Conservation (phyloP, 169 alveolate species). For the Eimeria zaria region DNA sequence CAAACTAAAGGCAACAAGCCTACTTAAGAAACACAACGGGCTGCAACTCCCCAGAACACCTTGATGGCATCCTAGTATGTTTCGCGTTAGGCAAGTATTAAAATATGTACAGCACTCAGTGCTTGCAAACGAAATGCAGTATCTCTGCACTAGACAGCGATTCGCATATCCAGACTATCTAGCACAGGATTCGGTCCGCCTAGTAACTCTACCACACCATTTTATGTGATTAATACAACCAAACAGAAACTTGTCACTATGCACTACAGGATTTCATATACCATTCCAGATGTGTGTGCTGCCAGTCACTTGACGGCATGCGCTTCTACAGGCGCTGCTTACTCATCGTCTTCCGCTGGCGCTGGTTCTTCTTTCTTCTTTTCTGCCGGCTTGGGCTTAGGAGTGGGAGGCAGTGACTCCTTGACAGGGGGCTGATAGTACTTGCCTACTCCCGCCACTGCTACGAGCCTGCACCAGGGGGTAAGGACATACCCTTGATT, state of each 20-base stretch:
- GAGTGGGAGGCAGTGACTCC: not conserved
- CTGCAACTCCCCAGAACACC: not conserved
- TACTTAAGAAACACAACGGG: too few relatives aligned
- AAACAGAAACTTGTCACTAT: not conserved
- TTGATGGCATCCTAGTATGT: not conserved
- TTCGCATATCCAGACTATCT: not conserved
- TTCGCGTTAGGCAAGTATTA: not conserved
- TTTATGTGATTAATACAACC: not conserved
- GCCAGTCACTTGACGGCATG: not conserved
- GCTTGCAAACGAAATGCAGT: not conserved
- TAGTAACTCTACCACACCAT: not conserved
- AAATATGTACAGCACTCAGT: not conserved
- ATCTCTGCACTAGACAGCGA: not conserved
- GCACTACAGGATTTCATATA: not conserved
- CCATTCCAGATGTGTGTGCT: not conserved
- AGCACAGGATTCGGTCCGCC: not conserved
- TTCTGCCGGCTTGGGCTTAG: not conserved
- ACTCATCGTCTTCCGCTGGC: not conserved
- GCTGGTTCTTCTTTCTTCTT: not conserved
- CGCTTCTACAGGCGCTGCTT: not conserved
- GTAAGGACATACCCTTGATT: too few relatives aligned
- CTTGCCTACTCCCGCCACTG: slow-evolving; percentile 3
- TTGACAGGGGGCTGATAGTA: slow-evolving; percentile 11
- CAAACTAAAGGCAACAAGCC: not conserved
- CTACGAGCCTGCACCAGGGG: slow-evolving; percentile 17